Conservation (phyloP, 306 rosid species). For the Fragaria iinumae region DNA sequence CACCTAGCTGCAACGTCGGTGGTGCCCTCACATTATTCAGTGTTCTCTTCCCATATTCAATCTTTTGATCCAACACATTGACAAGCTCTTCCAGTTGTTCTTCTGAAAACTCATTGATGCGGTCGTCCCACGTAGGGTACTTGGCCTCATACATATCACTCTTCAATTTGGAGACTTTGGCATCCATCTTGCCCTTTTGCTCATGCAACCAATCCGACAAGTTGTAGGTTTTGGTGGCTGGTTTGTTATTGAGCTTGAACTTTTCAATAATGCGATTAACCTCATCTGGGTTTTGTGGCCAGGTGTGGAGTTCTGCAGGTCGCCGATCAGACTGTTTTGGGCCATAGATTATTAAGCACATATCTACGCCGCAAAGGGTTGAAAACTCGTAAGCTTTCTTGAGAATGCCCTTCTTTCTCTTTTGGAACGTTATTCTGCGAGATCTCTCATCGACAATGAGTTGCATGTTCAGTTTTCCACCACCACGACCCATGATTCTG, state of each 20-base stretch:
- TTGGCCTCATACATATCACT: conserved; percentile 2
- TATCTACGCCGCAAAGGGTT: conserved; percentile 8
- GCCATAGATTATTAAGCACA: conserved; percentile 10
- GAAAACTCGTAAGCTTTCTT: conserved; percentile 16
- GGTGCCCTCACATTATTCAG: not conserved
- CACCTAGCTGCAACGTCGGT: not conserved
- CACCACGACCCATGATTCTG: conserved; percentile 19
- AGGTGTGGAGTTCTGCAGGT: not conserved
- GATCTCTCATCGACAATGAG: conserved; percentile 6
- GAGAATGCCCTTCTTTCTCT: conserved; percentile 19
- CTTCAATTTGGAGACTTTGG: not conserved
- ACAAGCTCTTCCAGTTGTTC: not conserved
- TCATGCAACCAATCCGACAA: conserved; percentile 11
- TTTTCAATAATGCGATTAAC: conserved; percentile 5
- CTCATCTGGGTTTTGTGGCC: not conserved
- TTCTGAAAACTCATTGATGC: not conserved
- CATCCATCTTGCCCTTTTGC: not conserved
- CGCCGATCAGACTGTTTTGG: not conserved
- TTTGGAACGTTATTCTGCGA: conserved; percentile 6
- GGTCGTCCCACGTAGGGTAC: conserved; percentile 21
- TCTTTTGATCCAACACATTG: not conserved
- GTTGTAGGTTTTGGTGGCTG: not conserved
- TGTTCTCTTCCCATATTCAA: not conserved
- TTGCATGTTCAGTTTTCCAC: conserved; percentile 17
- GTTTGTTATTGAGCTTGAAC: not conserved